Base-by-base conservation (phyloP, 495 filamentous ascomycete genomes). In the Lepidopterella palustris region DNA sequence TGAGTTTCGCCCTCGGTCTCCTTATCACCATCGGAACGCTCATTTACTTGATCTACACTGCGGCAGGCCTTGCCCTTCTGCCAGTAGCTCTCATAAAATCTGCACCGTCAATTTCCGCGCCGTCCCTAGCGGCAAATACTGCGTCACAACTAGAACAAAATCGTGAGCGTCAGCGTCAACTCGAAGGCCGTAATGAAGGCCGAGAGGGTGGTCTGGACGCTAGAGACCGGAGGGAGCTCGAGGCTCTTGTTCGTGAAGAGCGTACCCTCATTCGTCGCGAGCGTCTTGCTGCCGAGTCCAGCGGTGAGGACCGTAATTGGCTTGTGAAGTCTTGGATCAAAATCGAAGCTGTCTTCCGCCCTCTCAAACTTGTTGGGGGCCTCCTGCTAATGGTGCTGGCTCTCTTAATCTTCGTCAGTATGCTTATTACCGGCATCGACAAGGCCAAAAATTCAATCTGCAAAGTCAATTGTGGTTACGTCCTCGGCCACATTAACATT, bases 341-440 rank as follows among this genome's bases (percentile, higher is more conserved):
- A 68, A 72, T 88, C 50, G 85, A 87, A 68, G 87, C 90, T 13
- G 68, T 93, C 39, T 80, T 87, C 70, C 80, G 91, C 15, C 93
- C 93, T 0, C 74, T 98, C 62, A 93, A 92, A 72, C 84, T 97
- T 24, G 64, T 97, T 24, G 86, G 88, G 13, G 95, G 93, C 18
- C 79, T 96, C 54, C 54, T 95, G 5, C 75, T 97, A 18, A 76
- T 96, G 1, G 57, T 86, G 18, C 59, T 95, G 25, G 76, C 87
- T 8, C 71, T 96, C 27, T 56, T 92, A 21, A 79, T 90, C 61
- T 96, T 90, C 84, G 79, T 85, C 8, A 92, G 87, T 27, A 98
- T 97, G 95, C 81, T 97, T 55, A 84, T 97, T 67, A 98, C 92
- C 0, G 85, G 84, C 60, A 92, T 97, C 70, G 93, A 98, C 79